Evolutionary conservation across 352 stramenopile genomes (phyloP).

Genomic region (Phytophthora podocarpi): DNA sequence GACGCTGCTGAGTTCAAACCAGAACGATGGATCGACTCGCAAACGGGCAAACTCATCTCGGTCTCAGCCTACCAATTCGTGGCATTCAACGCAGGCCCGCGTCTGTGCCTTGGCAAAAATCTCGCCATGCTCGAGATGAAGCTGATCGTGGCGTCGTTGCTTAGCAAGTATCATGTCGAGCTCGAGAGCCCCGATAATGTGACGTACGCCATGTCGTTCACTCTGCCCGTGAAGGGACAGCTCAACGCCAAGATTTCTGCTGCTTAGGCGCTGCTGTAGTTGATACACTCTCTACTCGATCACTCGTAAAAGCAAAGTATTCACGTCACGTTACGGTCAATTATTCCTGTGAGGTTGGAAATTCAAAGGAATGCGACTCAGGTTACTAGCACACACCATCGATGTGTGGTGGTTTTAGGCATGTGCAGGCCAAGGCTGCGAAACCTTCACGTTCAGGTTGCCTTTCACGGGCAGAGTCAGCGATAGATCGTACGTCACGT

Average conservation of each 20-base stretch:
- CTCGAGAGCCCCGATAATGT: conserved; percentile 39
- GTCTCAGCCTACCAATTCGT: conserved; percentile 69
- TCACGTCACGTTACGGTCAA: no score
- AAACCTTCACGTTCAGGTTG: conserved; percentile 31
- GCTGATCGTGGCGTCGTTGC: conserved; percentile 56
- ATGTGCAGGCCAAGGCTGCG: no score
- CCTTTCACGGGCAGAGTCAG: conserved; percentile 49
- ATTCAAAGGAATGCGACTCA: no score
- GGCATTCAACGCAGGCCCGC: conserved; percentile 73
- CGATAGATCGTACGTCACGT: conserved; percentile 33
- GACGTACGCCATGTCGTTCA: conserved; percentile 63
- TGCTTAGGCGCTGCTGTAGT: conserved; percentile 23
- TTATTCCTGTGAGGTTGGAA: no score
- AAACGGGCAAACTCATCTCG: conserved; percentile 31
- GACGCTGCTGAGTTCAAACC: conserved; percentile 68
- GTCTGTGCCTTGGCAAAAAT: conserved; percentile 71
- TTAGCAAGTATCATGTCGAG: conserved; percentile 65
- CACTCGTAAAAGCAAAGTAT: no score
- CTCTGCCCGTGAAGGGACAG: conserved; percentile 46
- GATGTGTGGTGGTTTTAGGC: no score
- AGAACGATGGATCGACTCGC: conserved; percentile 66
- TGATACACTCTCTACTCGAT: no score
- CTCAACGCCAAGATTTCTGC: conserved; percentile 48
- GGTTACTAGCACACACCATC: no score
- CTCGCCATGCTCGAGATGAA: conserved; percentile 74